Base-by-base conservation (phyloP, 352 stramenopile species). In the Globisporangium rhizosaccharum region DNA sequence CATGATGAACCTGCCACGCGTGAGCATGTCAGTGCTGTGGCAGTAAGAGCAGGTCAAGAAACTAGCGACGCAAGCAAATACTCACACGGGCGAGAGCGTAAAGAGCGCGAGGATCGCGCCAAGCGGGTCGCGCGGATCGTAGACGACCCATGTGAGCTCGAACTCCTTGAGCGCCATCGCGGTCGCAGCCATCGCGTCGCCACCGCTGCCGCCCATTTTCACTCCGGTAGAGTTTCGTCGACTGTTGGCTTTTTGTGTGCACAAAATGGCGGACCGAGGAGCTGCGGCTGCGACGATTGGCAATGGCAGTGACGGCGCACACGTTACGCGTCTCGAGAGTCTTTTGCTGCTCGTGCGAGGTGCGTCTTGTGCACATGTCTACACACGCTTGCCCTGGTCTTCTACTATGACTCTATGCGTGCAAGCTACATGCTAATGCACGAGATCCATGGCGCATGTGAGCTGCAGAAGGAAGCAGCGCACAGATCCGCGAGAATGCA, bases 131-230 rank as follows among this genome's bases (percentile, higher is more conserved):
- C 62, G 64, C 8, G 77, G 74, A 56, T 94, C 80, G 62, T 94
- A 94, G 28, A 89, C 76, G 48, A 94, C 85, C 82, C 82, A 92
- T 46, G 83, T 92, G 67, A 86, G 78, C 73, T 91, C 79, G 57
- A 92, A 91, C 56, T 82, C 76, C 61, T 88, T 75, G 37, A 88
- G 63, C 59, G 61, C 51, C 62, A 59, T 52, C 9, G 52, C 55
- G 44, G 58, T 17, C n/a, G 51, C 51, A 52, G 56, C 51, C 18
- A 51, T 54, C 44, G 39, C 30, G 41, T 12, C 33, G 33, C 33
- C 33, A 10, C 41, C 14, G 1, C 3, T 14, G 18, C 41, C 41
- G 18, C 41, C 41, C 14, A 15, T 44, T 45, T 7, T 17, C 41
- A 23, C 18, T 39, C n/a, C 15, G 52, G 30, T 25, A 14, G 52